These are phyloP conservation scores for Helotiales sp. DNA, from an alignment of 2,329 filamentous ascomycete genomes.

Conservation along the genomic window DNA sequence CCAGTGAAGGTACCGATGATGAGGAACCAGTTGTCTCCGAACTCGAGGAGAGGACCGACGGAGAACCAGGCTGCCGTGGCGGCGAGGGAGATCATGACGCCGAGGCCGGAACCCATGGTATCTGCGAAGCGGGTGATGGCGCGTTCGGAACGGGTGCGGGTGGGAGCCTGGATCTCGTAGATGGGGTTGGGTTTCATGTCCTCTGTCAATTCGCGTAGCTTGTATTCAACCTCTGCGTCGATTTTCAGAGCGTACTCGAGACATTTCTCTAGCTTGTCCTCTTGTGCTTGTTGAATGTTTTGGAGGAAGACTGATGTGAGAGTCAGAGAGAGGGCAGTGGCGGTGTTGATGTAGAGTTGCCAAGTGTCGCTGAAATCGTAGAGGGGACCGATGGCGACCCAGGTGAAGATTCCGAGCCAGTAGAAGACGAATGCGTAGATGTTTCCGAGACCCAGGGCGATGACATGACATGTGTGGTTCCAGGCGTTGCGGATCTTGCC, in stretches of 20 bases:
- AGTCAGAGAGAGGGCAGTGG: constrained; percentile 43
- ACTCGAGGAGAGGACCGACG: constrained; percentile 41
- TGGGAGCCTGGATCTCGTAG: constrained; percentile 36
- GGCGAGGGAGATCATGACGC: constrained; percentile 39
- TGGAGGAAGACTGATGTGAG: constrained; percentile 42
- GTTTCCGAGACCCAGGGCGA: constrained; percentile 33
- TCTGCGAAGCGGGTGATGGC: constrained; percentile 44
- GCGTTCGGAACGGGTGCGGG: constrained; percentile 37
- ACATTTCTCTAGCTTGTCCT: constrained; percentile 34
- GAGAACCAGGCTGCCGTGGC: constrained; percentile 41
- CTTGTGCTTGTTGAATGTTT: constrained; percentile 41
- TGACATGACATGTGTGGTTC: constrained; percentile 15
- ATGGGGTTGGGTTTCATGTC: constrained; percentile 37
- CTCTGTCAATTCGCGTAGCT: constrained; percentile 37
- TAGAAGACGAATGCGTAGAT: constrained; percentile 36
- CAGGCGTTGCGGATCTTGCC: constrained; percentile 15
- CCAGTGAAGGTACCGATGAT: constrained; percentile 50
- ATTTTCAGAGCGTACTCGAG: constrained; percentile 37
- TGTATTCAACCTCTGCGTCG: constrained; percentile 38
- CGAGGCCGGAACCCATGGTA: constrained; percentile 43
- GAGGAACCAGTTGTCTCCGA: constrained; percentile 47
- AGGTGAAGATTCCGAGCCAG: constrained; percentile 39
- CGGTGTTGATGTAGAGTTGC: constrained; percentile 46
- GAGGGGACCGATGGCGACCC: constrained; percentile 36
- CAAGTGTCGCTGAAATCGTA: constrained; percentile 37